A percentile compares a stretch with the other conserved stretches of the same genome.
phyloP scores from a whole-genome alignment of 192 early-diverging fungal genomes.

The Rhizoclosmatium globosum region DNA sequence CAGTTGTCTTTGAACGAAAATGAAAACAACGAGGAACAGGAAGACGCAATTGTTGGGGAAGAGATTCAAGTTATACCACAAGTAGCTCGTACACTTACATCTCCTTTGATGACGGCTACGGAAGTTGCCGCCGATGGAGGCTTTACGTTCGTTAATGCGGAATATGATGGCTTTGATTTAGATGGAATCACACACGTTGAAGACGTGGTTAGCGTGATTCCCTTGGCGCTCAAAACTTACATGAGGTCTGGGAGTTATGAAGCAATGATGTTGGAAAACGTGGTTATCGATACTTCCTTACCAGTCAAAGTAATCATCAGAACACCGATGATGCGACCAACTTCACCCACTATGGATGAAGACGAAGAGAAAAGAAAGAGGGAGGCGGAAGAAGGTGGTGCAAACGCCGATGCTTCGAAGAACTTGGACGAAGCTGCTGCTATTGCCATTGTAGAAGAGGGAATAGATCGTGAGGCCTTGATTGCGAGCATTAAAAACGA shows the following conservation, averaged over 20 bases:
- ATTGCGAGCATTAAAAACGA: conserved; percentile 46
- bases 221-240: neutral
- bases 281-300: neutral
- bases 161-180: conserved; percentile 38
- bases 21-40: neutral
- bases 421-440: conserved; percentile 24
- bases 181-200: neutral
- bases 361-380: conserved; percentile 10
- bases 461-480: conserved; percentile 55
- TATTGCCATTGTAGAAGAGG: conserved; percentile 26
- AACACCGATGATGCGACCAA: conserved; percentile 42
- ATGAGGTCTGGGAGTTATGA: conserved; percentile 25
- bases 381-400: conserved; percentile 9
- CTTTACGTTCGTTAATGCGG: conserved; percentile 41
- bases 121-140: conserved; percentile 12
- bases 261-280: neutral
- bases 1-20: neutral
- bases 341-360: conserved; percentile 31
- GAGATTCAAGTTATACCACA: conserved; percentile 38
- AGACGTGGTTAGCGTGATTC: conserved; percentile 14
- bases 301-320: neutral
- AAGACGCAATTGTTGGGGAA: conserved; percentile 29
- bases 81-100: conserved; percentile 26
- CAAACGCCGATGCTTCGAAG: neutral
- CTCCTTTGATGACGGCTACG: conserved; percentile 17